Conservation (phyloP, 345 rosid genomes). For the Gynandropsis gynandra region DNA sequence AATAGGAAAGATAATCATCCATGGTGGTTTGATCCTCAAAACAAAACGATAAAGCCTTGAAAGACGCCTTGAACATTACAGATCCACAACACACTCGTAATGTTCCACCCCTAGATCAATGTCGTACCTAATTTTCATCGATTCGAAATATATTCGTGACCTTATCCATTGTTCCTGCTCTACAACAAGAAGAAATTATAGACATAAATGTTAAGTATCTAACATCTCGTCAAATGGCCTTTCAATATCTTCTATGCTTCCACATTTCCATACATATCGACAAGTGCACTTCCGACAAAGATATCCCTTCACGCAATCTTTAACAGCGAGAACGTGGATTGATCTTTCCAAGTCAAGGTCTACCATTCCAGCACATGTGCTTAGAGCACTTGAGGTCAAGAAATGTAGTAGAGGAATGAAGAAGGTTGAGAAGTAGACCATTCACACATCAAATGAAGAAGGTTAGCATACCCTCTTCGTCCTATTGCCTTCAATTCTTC, state of each 20-base stretch:
- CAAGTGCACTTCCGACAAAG: conserved; percentile 69
- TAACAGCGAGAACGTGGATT: conserved; percentile 60
- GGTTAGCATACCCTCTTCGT: too few species aligned
- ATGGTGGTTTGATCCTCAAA: too few species aligned
- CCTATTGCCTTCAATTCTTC: too few species aligned
- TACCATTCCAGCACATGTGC: conserved; percentile 72
- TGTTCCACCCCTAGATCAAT: conserved; percentile 74
- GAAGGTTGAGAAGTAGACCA: too few species aligned
- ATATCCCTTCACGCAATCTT: conserved; percentile 57
- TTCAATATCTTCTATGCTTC: conserved; percentile 54
- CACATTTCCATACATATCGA: conserved; percentile 96
- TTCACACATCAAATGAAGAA: too few species aligned
- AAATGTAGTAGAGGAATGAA: too few species aligned
- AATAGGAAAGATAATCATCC: too few species aligned
- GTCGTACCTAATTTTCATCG: conserved; percentile 47
- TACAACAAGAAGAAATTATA: conserved; percentile 77
- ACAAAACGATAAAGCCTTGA: too few species aligned
- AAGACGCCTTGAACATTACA: too few species aligned
- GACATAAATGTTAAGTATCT: conserved; percentile 64
- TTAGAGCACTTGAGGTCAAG: conserved; percentile 55
- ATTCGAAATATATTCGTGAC: conserved; percentile 63
- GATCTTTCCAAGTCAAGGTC: conserved; percentile 66
- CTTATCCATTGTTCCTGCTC: conserved; percentile 54
- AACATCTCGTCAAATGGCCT: conserved; percentile 48
- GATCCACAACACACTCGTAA: conserved; percentile 75